Conservation (phyloP, 2,329 filamentous ascomycete genomes). For the Colletotrichum horii region DNA sequence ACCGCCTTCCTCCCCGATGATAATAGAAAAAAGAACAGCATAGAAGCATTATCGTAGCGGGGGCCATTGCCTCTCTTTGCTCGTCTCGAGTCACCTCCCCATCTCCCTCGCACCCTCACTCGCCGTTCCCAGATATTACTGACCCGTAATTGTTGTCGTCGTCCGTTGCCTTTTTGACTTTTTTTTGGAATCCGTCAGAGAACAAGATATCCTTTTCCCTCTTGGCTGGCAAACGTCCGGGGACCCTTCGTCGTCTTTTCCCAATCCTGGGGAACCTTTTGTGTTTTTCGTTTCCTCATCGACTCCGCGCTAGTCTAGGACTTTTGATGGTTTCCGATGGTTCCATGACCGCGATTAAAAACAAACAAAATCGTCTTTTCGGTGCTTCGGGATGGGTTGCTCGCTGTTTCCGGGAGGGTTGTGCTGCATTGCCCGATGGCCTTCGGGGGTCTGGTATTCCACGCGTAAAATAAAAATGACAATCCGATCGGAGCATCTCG, state of each 20-base stretch:
- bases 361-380: background rate
- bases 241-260: background rate
- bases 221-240: background rate
- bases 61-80: constrained; percentile 12
- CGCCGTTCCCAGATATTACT: constrained; percentile 1
- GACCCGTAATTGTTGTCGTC: background rate
- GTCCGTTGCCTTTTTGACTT: background rate
- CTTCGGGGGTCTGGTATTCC: constrained; percentile 15
- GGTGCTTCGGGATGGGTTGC: background rate
- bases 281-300: constrained; percentile 5
- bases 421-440: constrained; percentile 12
- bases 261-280: background rate
- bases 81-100: constrained; percentile 3
- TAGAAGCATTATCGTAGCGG: constrained; percentile 26
- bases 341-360: constrained; percentile 4
- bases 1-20: constrained; percentile 21
- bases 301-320: constrained; percentile 18
- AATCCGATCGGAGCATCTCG: constrained; percentile 1
- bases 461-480: constrained; percentile 19
- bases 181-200: background rate
- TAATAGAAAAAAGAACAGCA: constrained; percentile 14
- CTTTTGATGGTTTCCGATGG: constrained; percentile 11
- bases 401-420: constrained; percentile 9
- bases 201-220: background rate
- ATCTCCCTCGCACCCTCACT: background rate